Evolutionary conservation across 208 protist species (phyloP), one percentile per base, ranked within the genome.

Genomic region (Leishmania martiniquensis): DNA sequence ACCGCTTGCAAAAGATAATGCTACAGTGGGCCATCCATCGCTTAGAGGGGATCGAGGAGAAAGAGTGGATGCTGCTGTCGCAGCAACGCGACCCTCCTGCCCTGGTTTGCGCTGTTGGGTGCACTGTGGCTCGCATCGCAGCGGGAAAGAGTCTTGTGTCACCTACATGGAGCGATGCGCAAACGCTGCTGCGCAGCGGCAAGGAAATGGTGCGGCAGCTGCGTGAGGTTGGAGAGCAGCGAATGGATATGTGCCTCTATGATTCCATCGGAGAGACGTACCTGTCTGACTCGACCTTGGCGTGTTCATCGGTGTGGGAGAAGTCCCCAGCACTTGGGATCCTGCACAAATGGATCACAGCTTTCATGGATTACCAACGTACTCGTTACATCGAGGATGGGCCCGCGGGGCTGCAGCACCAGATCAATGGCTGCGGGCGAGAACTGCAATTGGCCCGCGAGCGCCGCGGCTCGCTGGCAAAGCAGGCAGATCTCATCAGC

Each of bases 291-390:
- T 37, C 63, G 29, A 72, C 72, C 63, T 29, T 85, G 34, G 77
- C 70, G 4, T 85, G 72, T 42, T 51, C 81, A 4, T 65, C 57
- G 4, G 68, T 73, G 12, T 68, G 51, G 29, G 76, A 77, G 49
- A 78, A 82, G 22, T 83, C 85, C 45, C 81, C 63, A n/a, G 49
- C 42, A 17, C 34, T 89, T 32, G 78, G 71, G 45, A 60, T 81
- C 5, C 65, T 92, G 68, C 80, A 92, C 70, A 86, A 89, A 55
- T 92, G 85, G 85, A 72, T 92, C 59, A 89, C 86, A 13, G 83
- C 88, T n/a, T 80, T 87, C n/a, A 77, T 90, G 62, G 86, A 90
- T 47, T 86, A 84, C 71, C 86, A 92, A 54, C 71, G 78, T 6
- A 72, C 78, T 4, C 78, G 73, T 39, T 88, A 85, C 75, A 81